Evolutionary conservation across 2,329 filamentous ascomycete species (phyloP).

Genomic region (Daldinia eschscholtzii): DNA sequence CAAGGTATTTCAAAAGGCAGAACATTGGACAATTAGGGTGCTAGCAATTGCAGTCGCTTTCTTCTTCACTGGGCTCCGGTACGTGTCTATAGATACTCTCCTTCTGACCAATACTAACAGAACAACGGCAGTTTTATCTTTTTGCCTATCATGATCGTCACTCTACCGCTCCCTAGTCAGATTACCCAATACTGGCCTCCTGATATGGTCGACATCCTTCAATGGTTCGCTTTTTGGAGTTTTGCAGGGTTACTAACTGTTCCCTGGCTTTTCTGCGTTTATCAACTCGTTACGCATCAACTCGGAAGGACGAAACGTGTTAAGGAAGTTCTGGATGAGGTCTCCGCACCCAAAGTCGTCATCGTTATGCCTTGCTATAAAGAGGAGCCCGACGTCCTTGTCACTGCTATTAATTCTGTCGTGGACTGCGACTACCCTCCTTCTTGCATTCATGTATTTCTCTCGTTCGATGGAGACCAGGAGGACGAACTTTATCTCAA

Average conservation of each 20-base stretch:
- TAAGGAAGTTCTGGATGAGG: constrained; percentile 85
- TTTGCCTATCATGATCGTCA: constrained; percentile 93
- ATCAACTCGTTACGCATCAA: constrained; percentile 88
- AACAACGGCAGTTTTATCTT: constrained; percentile 75
- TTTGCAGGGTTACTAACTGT: constrained; percentile 87
- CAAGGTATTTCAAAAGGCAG: constrained; percentile 91
- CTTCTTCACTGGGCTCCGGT: constrained; percentile 82
- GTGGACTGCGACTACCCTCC: constrained; percentile 94
- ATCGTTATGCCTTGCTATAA: constrained; percentile 98
- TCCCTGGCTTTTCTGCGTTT: constrained; percentile 94
- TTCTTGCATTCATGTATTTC: constrained; percentile 91
- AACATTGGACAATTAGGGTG: constrained; percentile 84
- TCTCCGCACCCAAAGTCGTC: constrained; percentile 90
- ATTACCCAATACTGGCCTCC: constrained; percentile 80
- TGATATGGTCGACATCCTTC: constrained; percentile 76
- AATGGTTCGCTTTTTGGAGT: constrained; percentile 96
- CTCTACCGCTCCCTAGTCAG: constrained; percentile 81
- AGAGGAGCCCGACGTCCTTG: constrained; percentile 84
- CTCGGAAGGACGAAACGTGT: constrained; percentile 85
- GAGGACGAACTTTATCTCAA: constrained; percentile 91
- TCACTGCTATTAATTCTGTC: constrained; percentile 90
- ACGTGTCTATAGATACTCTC: constrained; percentile 48
- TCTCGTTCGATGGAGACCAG: constrained; percentile 92
- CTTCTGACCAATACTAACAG: constrained; percentile 36
- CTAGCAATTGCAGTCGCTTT: constrained; percentile 81